Conservation (phyloP, 345 rosid species). For the Gossypium turneri region DNA sequence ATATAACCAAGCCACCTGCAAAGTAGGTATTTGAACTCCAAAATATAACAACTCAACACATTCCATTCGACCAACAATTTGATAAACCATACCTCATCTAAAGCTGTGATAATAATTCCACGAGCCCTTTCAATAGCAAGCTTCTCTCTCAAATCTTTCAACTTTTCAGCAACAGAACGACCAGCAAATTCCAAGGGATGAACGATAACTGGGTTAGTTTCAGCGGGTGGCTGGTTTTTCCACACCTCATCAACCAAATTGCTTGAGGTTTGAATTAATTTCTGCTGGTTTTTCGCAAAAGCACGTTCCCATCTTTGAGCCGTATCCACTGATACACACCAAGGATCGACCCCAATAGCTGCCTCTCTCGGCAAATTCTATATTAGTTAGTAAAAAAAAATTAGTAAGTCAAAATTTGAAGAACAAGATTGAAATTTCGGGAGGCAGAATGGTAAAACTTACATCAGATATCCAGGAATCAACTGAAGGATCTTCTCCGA, state of each 20-base stretch:
- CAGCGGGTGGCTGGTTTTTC: conserved; percentile 61
- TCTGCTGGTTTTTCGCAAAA: conserved; percentile 56
- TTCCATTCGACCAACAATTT: not conserved
- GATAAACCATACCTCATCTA: conserved; percentile 66
- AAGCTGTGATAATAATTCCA: conserved; percentile 68
- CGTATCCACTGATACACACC: conserved; percentile 84
- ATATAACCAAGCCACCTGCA: conserved; percentile 98
- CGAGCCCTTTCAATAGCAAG: conserved; percentile 49
- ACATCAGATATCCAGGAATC: conserved; percentile 86
- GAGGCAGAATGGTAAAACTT: conserved; percentile 19
- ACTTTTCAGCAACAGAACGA: conserved; percentile 55
- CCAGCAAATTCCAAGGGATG: conserved; percentile 80
- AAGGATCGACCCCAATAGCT: conserved; percentile 71
- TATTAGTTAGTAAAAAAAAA: not conserved
- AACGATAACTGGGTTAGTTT: conserved; percentile 49
- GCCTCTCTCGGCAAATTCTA: conserved; percentile 77
- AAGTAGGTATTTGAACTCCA: conserved; percentile 4
- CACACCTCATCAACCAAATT: conserved; percentile 88
- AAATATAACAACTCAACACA: not conserved
- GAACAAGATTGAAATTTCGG: not conserved
- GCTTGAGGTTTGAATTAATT: conserved; percentile 57
- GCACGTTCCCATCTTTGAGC: conserved; percentile 73
- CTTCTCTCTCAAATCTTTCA: conserved; percentile 58
- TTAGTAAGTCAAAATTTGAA: not conserved
- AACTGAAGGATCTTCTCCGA: conserved; percentile 82